Evolutionary conservation across 805 yeast genomes (phyloP), one percentile per base, ranked within the genome.

Genomic region (Candida caryicola): DNA sequence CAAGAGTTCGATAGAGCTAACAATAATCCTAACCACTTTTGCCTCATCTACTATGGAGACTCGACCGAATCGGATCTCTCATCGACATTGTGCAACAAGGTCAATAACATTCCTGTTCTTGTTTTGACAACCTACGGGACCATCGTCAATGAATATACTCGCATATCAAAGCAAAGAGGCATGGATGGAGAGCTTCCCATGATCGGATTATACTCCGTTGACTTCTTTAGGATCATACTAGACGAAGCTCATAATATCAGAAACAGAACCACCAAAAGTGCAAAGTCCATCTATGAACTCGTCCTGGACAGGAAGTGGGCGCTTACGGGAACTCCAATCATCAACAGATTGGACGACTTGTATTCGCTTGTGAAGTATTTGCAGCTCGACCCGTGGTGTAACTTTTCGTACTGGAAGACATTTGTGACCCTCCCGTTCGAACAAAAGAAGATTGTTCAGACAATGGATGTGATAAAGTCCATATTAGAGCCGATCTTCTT

Each of bases 181-280:
- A 40, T 38, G 6, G 31, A 47, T 10, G 65, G 65, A 0, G 49
- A 55, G 9, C 45, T 64, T 4, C 55, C 65, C 1, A 52, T 57
- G 7, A 52, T 61, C 17, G 95, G 95, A 0, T 53, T 91, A 4
- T 89, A 73, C 55, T 77, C 88, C 0, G 78, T 86, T 3, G 74
- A 79, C 31, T 91, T 82, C 55, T 81, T 83, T 49, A 70, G 98
- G 34, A 64, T 90, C 3, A 82, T 86, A 0, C 55, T 91, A 7
- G 97, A 90, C 60, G 98, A 90, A 60, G 97, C 93, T 7, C 98
- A 91, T 55, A 85, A 75, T 17, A 90, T 90, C 41, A 71, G 95
- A 52, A 90, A 89, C 57, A 70, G 90, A 51, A 65, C 74, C 32
- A 81, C 95, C 1, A 82, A 82, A 41, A 82, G 95, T 0, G 80